Evolutionary conservation across 1,284 basidiomycete species (phyloP), one percentile per base, ranked within the genome.

Genomic region (Rhodotorula sp.): DNA sequence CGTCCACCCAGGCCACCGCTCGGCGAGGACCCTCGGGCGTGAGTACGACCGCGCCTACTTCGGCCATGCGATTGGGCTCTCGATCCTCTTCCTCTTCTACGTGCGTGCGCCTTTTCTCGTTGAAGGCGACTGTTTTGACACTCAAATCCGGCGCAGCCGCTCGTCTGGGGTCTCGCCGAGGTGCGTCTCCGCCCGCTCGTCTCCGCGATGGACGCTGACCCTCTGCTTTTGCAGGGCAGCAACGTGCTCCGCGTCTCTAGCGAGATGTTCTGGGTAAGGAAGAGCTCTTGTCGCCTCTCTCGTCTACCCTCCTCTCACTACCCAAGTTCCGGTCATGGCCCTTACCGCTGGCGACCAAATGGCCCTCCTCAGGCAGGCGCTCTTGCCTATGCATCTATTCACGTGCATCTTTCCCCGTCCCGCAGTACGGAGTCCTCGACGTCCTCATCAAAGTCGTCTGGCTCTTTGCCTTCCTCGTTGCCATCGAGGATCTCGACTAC

Each of bases 391-490:
- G 13, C 44, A 44, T 19, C 15, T 17, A 8, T 17, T 44, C 13
- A 10, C 44, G 19, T 44, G 44, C 44, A 3, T 12, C 44, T 19
- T 19, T 12, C 44, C 44, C 39, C 39, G 39, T 15, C 29, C 5
- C 44, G 34, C 66, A 67, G 66, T 62, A 67, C 61, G 66, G 66
- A n/a, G 32, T 62, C 29, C 60, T 67, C 60, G 60, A 67, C 66
- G 29, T 67, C 54, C 61, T 67, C 46, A 22, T 27, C 54, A 50
- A 62, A 6, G 15, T 58, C 29, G 48, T 51, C 36, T 62, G 54
- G 46, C 29, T 61, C 29, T 51, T 44, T 61, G n/a, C 34, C 27
- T 41, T 51, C 55, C 61, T 67, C 25, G 62, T 50, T 25, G 3
- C 36, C 8, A 17, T 62, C 27, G 66, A 67, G 32, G 37, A 25